phyloP scores from a whole-genome alignment of 164 flowering plant genomes.

The Litsea cubeba region DNA sequence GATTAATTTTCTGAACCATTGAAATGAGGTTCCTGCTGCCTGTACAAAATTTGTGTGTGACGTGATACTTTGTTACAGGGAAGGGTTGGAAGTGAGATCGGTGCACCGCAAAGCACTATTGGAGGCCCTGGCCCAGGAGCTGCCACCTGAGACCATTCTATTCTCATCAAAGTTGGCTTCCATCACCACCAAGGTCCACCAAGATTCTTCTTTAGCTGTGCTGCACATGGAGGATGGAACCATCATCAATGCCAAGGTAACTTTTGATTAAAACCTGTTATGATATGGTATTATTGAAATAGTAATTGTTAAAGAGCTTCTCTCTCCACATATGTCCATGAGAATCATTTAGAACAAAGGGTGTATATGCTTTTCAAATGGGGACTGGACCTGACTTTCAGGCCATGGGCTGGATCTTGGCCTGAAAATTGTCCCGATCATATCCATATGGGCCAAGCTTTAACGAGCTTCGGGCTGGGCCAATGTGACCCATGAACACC shows the following conservation, averaged over 20 bases:
- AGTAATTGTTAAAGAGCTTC: too few relatives aligned
- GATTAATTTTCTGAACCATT: neutral
- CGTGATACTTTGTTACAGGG: neutral
- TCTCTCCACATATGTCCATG: neutral
- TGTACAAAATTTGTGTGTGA: neutral
- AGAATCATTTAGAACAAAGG: neutral
- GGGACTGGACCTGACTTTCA: too few relatives aligned
- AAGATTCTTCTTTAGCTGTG: slow-evolving; percentile 10
- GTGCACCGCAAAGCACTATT: slow-evolving; percentile 31
- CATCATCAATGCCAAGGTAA: slow-evolving; percentile 31
- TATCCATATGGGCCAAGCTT: neutral
- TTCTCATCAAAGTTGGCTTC: slow-evolving; percentile 32
- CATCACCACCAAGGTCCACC: slow-evolving; percentile 15
- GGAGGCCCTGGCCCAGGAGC: slow-evolving; percentile 36
- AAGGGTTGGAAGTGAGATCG: slow-evolving; percentile 6
- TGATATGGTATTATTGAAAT: too few relatives aligned
- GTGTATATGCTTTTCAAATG: neutral
- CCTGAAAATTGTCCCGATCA: too few relatives aligned
- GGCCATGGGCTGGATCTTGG: neutral
- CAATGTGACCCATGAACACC: neutral
- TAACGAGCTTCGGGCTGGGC: neutral
- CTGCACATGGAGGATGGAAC: slow-evolving; percentile 30
- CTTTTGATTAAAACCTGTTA: too few relatives aligned
- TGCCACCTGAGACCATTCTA: slow-evolving; percentile 26
- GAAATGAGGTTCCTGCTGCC: neutral